Evolutionary conservation across 179 eudicot genomes (phyloP).

Genomic region (Spergularia azorica): DNA sequence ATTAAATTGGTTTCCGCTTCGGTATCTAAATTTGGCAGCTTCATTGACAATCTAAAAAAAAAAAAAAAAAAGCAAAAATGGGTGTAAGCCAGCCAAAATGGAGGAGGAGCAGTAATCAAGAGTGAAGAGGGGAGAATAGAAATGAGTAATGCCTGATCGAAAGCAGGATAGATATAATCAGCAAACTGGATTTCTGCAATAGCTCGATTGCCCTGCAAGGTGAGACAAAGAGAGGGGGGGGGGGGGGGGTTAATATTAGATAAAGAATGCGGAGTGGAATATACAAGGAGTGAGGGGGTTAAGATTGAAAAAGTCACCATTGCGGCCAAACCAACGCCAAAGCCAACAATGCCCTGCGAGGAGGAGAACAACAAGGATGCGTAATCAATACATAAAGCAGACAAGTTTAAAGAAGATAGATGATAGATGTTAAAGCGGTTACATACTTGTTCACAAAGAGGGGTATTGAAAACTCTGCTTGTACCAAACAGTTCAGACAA

Average conservation of each 20-base stretch:
- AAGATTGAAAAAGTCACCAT: constrained; percentile 43
- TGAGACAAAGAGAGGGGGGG: no score
- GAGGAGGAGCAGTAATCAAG: not conserved
- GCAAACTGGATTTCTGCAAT: constrained; percentile 98
- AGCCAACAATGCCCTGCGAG: constrained; percentile 84
- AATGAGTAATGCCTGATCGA: constrained; percentile 68
- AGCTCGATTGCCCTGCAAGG: constrained; percentile 75
- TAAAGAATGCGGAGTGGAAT: no score
- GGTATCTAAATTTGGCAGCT: constrained; percentile 97
- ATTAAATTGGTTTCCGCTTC: constrained; percentile 94
- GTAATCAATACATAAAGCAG: no score
- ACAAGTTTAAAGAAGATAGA: no score
- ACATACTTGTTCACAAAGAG: constrained; percentile 65
- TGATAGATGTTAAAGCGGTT: no score
- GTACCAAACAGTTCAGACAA: constrained; percentile 78
- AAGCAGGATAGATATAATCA: constrained; percentile 95
- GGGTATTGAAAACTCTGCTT: constrained; percentile 90
- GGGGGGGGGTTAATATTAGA: no score
- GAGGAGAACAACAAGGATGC: no score
- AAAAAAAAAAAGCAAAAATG: not conserved
- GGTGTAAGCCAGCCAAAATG: no score
- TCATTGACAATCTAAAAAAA: constrained; percentile 86
- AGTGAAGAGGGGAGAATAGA: not conserved
- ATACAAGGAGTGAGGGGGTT: no score
- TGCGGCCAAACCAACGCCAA: constrained; percentile 95